Base-by-base conservation (phyloP, 2,329 filamentous ascomycete species). In the Corynespora cassiicola region DNA sequence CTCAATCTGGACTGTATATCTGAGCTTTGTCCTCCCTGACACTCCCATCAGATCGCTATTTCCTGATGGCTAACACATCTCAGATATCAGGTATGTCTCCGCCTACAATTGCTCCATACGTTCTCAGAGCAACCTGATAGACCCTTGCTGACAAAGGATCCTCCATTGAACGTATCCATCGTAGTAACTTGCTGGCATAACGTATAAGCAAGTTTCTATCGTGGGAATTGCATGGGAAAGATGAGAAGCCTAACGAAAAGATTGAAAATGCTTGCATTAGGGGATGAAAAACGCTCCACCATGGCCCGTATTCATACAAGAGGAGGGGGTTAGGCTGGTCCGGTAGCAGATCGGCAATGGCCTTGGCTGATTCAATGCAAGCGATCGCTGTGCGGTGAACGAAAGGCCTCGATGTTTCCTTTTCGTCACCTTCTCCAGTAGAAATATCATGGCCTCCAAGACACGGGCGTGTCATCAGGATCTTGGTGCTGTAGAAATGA, bases 261-360 rank as follows among this genome's bases (percentile, higher is more conserved):
- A 68, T 43, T n/a, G 56, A 52, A 2, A 51, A 50, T 5, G 65
- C 60, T 41, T 68, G 65, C 44, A 67, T 58, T 5, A 69, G 34
- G 29, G 58, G 54, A 15, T 41, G 36, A 18, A 68, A 41, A 7
- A 63, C 33, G 30, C 54, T 58, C 62, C 62, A 68, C 66, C 65
- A 69, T 11, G 66, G 65, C 2, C 52, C 52, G 12, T 46, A 45
- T 24, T 47, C 20, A 35, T 66, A 65, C 2, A 47, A 12, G n/a
- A 36, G 30, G 5, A 61, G 32, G 2, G 57, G 33, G 39, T 56
- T 45, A 2, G 52, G 41, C 34, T 54, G 37, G n/a, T 53, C 48
- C 4, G 62, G 65, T 6, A 68, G 45, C 10, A 66, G 30, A n/a
- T 54, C 46, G 3, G 60, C 28, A 30, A 63, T 42, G 6, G 42